Evolutionary conservation across 441 rosid species (phyloP).

Genomic region (Adansonia grandidieri): DNA sequence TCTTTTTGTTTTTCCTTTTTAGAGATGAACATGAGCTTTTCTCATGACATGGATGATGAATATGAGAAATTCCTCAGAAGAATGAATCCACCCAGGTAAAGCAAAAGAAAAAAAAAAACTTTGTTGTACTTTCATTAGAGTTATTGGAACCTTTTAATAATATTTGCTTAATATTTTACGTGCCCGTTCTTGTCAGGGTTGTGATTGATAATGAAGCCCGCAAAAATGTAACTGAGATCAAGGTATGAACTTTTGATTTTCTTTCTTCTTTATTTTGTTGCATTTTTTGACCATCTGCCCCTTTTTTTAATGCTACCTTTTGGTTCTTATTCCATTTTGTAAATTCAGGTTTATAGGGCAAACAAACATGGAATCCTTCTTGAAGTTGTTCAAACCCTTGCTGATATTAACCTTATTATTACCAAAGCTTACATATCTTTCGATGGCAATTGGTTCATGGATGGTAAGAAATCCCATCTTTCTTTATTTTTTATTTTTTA

Average conservation of each 20-base stretch:
- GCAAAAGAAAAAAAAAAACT: neutral
- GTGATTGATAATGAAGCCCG: slow-evolving; percentile 83
- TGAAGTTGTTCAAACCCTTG: slow-evolving; percentile 89
- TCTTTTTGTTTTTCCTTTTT: slow-evolving; percentile 27
- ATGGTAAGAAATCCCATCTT: slow-evolving; percentile 51
- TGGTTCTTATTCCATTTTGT: slow-evolving; percentile 23
- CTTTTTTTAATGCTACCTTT: neutral
- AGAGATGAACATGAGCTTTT: slow-evolving; percentile 67
- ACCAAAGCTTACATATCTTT: slow-evolving; percentile 88
- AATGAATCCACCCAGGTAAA: slow-evolving; percentile 86
- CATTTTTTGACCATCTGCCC: slow-evolving; percentile 3
- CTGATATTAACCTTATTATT: slow-evolving; percentile 83
- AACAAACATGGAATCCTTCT: slow-evolving; percentile 89
- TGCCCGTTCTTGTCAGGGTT: slow-evolving; percentile 48
- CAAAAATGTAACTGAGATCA: slow-evolving; percentile 79
- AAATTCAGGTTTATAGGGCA: slow-evolving; percentile 79
- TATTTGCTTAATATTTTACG: neutral
- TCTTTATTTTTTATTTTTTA: neutral
- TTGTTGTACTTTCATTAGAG: neutral
- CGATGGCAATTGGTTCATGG: slow-evolving; percentile 98
- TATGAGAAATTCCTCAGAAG: slow-evolving; percentile 79
- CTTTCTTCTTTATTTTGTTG: neutral
- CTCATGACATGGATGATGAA: slow-evolving; percentile 72
- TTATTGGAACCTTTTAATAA: neutral
- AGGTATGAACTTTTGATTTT: slow-evolving; percentile 42